phyloP scores from a whole-genome alignment of 257 asterid species.

The Nicotiana sylvestris region DNA sequence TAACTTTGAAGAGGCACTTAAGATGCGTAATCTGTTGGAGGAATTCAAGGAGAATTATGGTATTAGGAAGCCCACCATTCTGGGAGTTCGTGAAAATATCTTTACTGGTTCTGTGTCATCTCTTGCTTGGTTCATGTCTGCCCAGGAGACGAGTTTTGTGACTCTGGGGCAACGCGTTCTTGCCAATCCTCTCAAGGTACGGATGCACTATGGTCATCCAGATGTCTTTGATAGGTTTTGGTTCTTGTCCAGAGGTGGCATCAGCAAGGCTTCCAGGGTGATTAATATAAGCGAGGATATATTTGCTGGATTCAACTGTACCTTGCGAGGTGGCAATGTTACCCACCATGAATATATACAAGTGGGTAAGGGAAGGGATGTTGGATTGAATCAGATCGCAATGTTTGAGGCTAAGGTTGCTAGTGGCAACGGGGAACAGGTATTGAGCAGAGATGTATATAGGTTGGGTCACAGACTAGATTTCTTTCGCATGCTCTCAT shows the following conservation, averaged over 20 bases:
- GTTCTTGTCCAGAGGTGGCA: conserved; percentile 92
- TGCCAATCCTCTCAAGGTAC: conserved; percentile 84
- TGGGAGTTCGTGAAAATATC: conserved; percentile 93
- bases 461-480: conserved; percentile 91
- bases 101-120: conserved; percentile 97
- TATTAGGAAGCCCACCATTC: conserved; percentile 82
- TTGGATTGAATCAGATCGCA: conserved; percentile 90
- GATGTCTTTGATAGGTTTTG: conserved; percentile 95
- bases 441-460: conserved; percentile 85
- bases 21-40: conserved; percentile 92
- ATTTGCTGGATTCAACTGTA: conserved; percentile 92
- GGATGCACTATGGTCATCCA: conserved; percentile 99
- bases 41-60: conserved; percentile 69
- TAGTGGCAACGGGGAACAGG: conserved; percentile 95
- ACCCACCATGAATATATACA: conserved; percentile 96
- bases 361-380: conserved; percentile 97
- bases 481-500: conserved; percentile 95
- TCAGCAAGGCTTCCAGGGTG: conserved; percentile 93
- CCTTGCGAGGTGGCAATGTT: conserved; percentile 89
- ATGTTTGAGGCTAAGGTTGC: conserved; percentile 99
- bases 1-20: conserved; percentile 92
- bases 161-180: conserved; percentile 90
- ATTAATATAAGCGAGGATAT: conserved; percentile 94
- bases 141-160: conserved; percentile 95
- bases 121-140: conserved; percentile 95